phyloP scores from a whole-genome alignment of 1,139 yeast species.

The Taiozyma sp. region DNA sequence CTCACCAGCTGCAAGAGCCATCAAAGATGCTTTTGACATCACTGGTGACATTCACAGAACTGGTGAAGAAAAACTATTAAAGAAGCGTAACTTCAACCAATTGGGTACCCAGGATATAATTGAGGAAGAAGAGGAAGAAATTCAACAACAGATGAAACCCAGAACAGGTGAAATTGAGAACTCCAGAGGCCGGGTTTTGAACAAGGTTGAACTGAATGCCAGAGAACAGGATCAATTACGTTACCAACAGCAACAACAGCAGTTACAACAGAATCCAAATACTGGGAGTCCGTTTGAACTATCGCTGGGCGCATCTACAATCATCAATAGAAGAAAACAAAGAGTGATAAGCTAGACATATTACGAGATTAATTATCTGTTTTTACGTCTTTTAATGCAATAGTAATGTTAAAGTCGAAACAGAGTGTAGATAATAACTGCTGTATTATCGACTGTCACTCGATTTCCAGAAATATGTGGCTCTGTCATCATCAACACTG shows the following conservation, averaged over 20 bases:
- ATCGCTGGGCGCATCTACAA: constrained; percentile 73
- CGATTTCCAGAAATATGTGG: too few species aligned
- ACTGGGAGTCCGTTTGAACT: constrained; percentile 47
- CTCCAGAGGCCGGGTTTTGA: constrained; percentile 10
- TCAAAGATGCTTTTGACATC: constrained; percentile 93
- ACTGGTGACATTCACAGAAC: constrained; percentile 91
- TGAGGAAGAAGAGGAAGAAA: constrained; percentile 22
- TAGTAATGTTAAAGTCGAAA: background rate
- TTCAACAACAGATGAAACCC: constrained; percentile 8
- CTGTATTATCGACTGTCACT: too few species aligned
- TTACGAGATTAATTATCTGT: background rate
- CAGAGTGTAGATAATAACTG: too few species aligned
- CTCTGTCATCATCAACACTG: too few species aligned
- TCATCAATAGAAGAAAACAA: constrained; percentile 67
- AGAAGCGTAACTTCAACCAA: constrained; percentile 28
- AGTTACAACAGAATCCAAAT: constrained; percentile 4
- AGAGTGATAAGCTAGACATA: constrained; percentile 21
- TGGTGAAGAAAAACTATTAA: constrained; percentile 75
- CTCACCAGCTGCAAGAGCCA: constrained; percentile 88
- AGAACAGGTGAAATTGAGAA: constrained; percentile 5
- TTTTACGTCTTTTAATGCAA: background rate
- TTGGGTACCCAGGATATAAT: constrained; percentile 13
- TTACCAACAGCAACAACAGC: constrained; percentile 10
- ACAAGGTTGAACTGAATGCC: constrained; percentile 16
- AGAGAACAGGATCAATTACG: constrained; percentile 10